Evolutionary conservation across 1,284 basidiomycete species (phyloP).

Genomic region (Boletus semigastroideus): DNA sequence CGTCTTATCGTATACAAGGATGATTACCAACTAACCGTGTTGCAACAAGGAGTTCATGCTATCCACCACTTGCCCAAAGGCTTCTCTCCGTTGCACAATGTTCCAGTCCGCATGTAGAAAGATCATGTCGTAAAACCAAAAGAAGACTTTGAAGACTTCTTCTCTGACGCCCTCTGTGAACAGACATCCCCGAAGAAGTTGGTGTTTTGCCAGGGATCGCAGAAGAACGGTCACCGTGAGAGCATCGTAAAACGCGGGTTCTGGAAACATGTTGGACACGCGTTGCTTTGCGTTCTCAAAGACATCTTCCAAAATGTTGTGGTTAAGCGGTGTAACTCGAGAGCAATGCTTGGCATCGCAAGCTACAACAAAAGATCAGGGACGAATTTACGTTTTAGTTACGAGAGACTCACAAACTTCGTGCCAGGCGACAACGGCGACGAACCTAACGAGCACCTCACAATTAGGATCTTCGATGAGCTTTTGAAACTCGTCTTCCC

Average conservation of each 20-base stretch:
- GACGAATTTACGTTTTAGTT: neutral
- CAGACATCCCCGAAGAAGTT: slow-evolving; percentile 11
- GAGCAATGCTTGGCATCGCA: neutral
- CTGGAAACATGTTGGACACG: slow-evolving; percentile 14
- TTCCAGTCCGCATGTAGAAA: slow-evolving; percentile 10
- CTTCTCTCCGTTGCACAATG: neutral
- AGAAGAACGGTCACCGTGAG: slow-evolving; percentile 23
- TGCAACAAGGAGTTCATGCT: slow-evolving; percentile 21
- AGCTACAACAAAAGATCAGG: slow-evolving; percentile 2
- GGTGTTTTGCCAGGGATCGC: slow-evolving; percentile 17
- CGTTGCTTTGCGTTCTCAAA: slow-evolving; percentile 8
- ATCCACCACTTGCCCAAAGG: slow-evolving; percentile 27
- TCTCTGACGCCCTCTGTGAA: slow-evolving; percentile 8
- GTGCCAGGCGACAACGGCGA: slow-evolving; percentile 25
- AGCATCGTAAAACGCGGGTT: slow-evolving; percentile 11
- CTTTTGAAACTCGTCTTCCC: slow-evolving; percentile 7
- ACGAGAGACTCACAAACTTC: slow-evolving; percentile 20
- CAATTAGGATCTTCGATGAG: slow-evolving; percentile 9
- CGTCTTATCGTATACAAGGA: neutral
- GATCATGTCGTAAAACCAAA: no score
- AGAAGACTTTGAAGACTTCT: slow-evolving; percentile 7
- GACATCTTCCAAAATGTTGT: neutral
- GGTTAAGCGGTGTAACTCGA: neutral
- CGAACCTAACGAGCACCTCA: slow-evolving; percentile 17
- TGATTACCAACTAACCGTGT: slow-evolving; percentile 13